A percentile compares a stretch with the other conserved stretches of the same genome.
Evolutionary conservation across 129 eudicot species (phyloP).

Genomic region (Flaveria ramosissima): DNA sequence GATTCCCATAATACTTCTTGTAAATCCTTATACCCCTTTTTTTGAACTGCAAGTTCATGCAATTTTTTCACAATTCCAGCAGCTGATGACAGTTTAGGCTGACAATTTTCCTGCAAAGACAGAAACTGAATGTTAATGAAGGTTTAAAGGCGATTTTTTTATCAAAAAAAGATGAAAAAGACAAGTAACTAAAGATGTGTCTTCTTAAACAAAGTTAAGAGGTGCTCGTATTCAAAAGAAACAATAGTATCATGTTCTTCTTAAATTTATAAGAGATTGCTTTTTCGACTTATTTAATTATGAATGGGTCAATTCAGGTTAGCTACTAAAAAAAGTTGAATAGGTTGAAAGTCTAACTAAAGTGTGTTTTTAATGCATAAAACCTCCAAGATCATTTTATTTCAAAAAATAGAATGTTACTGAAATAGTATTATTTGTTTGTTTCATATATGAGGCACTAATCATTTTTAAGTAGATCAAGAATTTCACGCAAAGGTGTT

Average conservation of each 20-base stretch:
- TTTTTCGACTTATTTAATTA: background rate
- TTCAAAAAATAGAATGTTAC: too few species aligned
- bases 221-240: too few species aligned
- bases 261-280: background rate
- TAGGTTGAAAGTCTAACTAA: too few species aligned
- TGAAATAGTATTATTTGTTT: background rate
- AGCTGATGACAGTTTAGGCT: constrained; percentile 52
- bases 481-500: background rate
- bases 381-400: too few species aligned
- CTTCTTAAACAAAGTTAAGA: too few species aligned
- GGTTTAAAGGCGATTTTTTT: background rate
- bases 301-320: background rate
- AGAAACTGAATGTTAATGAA: background rate
- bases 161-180: background rate
- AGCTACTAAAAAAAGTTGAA: background rate
- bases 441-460: background rate
- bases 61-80: constrained; percentile 70
- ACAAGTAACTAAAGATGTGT: too few species aligned
- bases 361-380: too few species aligned
- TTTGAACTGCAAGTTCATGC: constrained; percentile 71
- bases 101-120: constrained; percentile 6
- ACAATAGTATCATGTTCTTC: too few species aligned
- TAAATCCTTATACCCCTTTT: constrained; percentile 58
- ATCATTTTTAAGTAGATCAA: background rate
- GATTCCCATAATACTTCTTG: constrained; percentile 49